phyloP scores from a whole-genome alignment of 805 yeast species.

The Saturnispora quitensis region DNA sequence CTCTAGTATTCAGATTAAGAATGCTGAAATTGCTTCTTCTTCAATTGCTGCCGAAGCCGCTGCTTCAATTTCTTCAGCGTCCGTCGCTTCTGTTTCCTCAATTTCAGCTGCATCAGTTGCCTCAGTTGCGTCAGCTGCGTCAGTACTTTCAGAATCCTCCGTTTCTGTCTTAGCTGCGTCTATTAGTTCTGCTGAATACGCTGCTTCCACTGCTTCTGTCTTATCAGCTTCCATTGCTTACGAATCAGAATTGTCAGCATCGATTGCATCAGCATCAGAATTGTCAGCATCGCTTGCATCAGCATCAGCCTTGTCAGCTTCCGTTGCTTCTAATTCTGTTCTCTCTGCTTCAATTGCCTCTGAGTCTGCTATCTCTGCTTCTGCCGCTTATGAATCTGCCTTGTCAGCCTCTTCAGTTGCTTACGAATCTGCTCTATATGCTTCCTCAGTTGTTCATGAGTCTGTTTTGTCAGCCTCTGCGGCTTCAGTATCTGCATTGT shows the following conservation, averaged over 20 bases:
- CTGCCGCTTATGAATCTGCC: constrained; percentile 13
- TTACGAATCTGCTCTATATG: constrained; percentile 14
- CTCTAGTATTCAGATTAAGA: constrained; percentile 18
- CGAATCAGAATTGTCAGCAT: constrained; percentile 15
- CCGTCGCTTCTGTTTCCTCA: constrained; percentile 13
- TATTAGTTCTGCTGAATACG: constrained; percentile 14
- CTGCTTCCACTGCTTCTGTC: constrained; percentile 13
- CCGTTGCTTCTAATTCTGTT: constrained; percentile 17
- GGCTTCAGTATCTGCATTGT: neutral
- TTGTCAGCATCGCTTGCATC: constrained; percentile 16
- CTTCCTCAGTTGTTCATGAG: constrained; percentile 19
- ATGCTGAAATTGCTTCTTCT: constrained; percentile 18
- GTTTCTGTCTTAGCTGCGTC: constrained; percentile 19
- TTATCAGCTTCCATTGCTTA: constrained; percentile 19
- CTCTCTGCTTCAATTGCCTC: constrained; percentile 12
- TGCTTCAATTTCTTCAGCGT: constrained; percentile 29
- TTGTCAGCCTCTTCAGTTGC: constrained; percentile 17
- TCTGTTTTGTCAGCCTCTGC: constrained; percentile 14
- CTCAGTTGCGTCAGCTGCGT: constrained; percentile 20
- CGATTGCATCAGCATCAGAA: constrained; percentile 16
- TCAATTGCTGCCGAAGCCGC: constrained; percentile 28
- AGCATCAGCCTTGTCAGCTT: constrained; percentile 10
- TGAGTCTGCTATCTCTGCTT: constrained; percentile 16
- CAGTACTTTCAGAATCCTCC: constrained; percentile 19
- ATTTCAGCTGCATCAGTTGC: constrained; percentile 27